Percentiles rank a stretch among this genome's conserved stretches.
These are phyloP conservation scores for Acer saccharum DNA, from an alignment of 345 rosid genomes.

Conservation along the genomic window DNA sequence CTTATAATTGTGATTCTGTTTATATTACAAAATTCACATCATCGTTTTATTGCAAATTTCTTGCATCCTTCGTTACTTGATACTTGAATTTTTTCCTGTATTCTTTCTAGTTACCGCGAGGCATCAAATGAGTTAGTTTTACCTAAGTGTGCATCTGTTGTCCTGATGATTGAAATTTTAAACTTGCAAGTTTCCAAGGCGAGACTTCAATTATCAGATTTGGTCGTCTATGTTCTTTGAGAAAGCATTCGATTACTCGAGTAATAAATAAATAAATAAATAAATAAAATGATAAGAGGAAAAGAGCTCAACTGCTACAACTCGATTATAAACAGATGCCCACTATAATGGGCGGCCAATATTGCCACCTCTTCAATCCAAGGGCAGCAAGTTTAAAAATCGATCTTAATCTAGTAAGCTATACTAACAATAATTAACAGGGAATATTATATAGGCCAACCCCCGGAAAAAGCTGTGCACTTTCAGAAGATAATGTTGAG, in stretches of 20 bases:
- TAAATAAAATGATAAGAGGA: background rate
- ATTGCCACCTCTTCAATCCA: background rate
- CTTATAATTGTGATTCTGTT: too few species aligned
- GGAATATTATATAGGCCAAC: background rate
- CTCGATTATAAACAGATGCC: background rate
- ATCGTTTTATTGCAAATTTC: too few species aligned
- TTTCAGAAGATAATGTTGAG: constrained; percentile 75
- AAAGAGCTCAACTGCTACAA: background rate
- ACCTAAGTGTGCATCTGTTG: too few species aligned
- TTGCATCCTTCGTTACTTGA: too few species aligned
- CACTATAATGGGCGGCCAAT: background rate
- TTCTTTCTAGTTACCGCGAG: too few species aligned
- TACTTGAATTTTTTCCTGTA: too few species aligned
- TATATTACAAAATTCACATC: too few species aligned
- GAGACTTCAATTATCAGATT: background rate
- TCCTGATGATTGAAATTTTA: background rate
- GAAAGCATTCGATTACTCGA: background rate
- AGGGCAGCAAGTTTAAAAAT: background rate
- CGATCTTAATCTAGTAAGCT: constrained; percentile 10
- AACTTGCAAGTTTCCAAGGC: background rate
- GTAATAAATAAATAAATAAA: too few species aligned
- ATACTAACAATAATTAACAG: constrained; percentile 7
- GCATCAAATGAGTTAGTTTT: too few species aligned
- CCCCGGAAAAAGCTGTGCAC: background rate
- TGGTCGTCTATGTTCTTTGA: background rate